These are phyloP conservation scores for Adansonia madagascariensis DNA, from an alignment of 441 rosid species.

Conservation along the genomic window DNA sequence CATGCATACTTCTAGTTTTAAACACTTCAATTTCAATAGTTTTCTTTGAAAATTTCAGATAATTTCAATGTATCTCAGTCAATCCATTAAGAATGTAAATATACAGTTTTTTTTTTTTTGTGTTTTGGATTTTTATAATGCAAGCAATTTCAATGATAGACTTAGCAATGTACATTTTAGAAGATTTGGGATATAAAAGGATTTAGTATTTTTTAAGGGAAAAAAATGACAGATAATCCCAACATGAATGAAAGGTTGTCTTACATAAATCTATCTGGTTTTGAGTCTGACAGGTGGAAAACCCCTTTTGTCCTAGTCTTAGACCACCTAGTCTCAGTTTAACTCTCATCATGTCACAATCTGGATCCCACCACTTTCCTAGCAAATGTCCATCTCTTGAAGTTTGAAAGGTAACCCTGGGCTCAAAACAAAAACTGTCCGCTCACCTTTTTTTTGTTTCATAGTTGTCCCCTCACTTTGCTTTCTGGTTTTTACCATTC, in stretches of 20 bases:
- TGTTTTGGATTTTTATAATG: not conserved
- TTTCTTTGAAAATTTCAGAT: not conserved
- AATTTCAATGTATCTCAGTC: not conserved
- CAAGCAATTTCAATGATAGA: not conserved
- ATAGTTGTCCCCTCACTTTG: not conserved
- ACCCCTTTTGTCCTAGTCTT: not conserved
- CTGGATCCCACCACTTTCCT: constrained; percentile 19
- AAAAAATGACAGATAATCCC: constrained; percentile 24
- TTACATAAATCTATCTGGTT: constrained; percentile 23
- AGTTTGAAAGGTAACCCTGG: not conserved
- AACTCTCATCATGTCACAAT: not conserved
- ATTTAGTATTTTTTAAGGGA: not conserved
- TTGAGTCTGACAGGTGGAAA: constrained; percentile 10
- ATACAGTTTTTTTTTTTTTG: not conserved
- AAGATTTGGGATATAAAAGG: not conserved
- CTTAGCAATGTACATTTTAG: not conserved
- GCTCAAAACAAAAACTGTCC: not conserved
- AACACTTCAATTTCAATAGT: not conserved
- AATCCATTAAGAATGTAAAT: not conserved
- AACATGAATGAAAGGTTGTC: constrained; percentile 25
- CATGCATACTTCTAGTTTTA: not conserved
- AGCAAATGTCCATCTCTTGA: not conserved
- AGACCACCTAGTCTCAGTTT: not conserved
- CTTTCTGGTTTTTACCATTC: not conserved
- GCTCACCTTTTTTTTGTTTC: too few relatives aligned